phyloP scores from a whole-genome alignment of 164 flowering plant species.

The Liquidambar formosana region DNA sequence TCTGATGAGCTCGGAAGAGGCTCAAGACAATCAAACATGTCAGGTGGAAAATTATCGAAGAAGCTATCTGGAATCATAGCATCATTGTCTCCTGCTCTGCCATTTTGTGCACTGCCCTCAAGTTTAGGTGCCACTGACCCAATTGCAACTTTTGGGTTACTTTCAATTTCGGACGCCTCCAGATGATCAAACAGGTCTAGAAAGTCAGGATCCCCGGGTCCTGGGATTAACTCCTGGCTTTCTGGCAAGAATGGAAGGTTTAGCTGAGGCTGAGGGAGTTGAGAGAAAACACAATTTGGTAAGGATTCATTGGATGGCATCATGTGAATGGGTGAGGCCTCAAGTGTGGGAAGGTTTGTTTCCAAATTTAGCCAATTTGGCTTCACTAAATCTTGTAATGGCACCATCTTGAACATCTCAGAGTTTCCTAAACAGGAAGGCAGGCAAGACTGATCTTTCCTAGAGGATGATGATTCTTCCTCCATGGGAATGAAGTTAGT shows the following conservation, averaged over 20 bases:
- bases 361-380: slow-evolving; percentile 23
- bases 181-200: slow-evolving; percentile 34
- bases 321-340: slow-evolving; percentile 11
- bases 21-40: slow-evolving; percentile 50
- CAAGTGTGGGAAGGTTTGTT: slow-evolving; percentile 19
- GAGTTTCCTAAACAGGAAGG: slow-evolving; percentile 28
- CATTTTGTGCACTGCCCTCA: slow-evolving; percentile 8
- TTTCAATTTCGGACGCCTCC: slow-evolving; percentile 17
- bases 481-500: slow-evolving; percentile 23
- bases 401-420: slow-evolving; percentile 36
- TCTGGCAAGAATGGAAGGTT: slow-evolving; percentile 36
- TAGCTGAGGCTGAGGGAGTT: slow-evolving; percentile 24
- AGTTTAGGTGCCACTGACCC: slow-evolving; percentile 19
- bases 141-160: slow-evolving; percentile 10
- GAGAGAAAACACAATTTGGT: slow-evolving; percentile 17
- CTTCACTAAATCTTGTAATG: slow-evolving; percentile 34
- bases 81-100: slow-evolving; percentile 15
- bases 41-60: slow-evolving; percentile 71
- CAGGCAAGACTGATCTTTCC: slow-evolving; percentile 23
- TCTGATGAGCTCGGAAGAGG: slow-evolving; percentile 34
- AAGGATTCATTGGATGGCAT: slow-evolving; percentile 14
- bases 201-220: slow-evolving; percentile 37
- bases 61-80: slow-evolving; percentile 46
- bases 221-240: slow-evolving; percentile 34
- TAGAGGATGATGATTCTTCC: slow-evolving; percentile 39